phyloP scores from a whole-genome alignment of 2,329 filamentous ascomycete species.

The Aspergillus sp. region DNA sequence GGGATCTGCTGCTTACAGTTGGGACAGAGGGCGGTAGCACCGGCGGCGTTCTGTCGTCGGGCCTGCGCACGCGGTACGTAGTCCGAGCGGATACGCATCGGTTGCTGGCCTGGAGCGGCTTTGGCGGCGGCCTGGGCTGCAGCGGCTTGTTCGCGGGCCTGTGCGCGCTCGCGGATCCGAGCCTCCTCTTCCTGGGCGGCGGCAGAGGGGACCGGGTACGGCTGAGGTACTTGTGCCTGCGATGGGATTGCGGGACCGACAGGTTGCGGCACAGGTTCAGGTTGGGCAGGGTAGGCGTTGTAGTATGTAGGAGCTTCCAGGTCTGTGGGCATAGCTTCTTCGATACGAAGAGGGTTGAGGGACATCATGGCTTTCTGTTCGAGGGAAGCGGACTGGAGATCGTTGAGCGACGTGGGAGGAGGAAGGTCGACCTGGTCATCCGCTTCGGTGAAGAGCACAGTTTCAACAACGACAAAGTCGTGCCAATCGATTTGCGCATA shows the following conservation, averaged over 20 bases:
- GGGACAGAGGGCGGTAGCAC: conserved; percentile 69
- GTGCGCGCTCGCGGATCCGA: conserved; percentile 58
- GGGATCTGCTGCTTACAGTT: conserved; percentile 92
- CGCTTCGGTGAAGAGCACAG: conserved; percentile 83
- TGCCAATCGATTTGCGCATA: conserved; percentile 96
- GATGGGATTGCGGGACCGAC: conserved; percentile 30
- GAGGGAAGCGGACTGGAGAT: conserved; percentile 88
- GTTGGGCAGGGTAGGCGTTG: conserved; percentile 44
- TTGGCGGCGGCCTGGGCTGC: conserved; percentile 77
- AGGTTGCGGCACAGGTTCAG: conserved; percentile 35
- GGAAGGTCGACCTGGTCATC: conserved; percentile 86
- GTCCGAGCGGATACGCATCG: conserved; percentile 90
- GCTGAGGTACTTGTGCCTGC: conserved; percentile 27
- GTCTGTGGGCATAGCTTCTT: conserved; percentile 89
- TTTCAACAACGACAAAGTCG: conserved; percentile 94
- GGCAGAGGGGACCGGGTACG: conserved; percentile 28
- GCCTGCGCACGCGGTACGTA: conserved; percentile 83
- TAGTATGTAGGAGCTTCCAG: conserved; percentile 57
- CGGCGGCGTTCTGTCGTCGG: conserved; percentile 64
- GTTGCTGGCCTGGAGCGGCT: conserved; percentile 52
- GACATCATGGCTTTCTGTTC: conserved; percentile 94
- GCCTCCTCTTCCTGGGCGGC: conserved; percentile 57
- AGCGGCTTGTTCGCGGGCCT: conserved; percentile 61
- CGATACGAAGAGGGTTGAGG: conserved; percentile 77
- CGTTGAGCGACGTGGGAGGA: conserved; percentile 82